These are phyloP conservation scores for Penicillium hordei DNA, from an alignment of 2,329 filamentous ascomycete species.

Conservation along the genomic window DNA sequence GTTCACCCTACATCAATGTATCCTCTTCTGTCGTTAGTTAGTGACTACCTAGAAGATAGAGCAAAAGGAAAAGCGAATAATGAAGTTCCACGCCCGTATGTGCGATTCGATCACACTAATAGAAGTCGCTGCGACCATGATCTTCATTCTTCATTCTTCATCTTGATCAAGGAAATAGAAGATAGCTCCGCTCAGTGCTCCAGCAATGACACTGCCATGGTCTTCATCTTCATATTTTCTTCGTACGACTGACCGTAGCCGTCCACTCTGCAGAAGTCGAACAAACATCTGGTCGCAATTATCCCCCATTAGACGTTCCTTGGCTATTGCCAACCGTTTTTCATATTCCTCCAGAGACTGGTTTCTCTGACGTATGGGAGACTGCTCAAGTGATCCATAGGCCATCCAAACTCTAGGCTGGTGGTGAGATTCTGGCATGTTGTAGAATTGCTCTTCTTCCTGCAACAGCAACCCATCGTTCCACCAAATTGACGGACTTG, in stretches of 20 bases:
- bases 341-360: conserved; percentile 36
- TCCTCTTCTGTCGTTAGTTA: no score
- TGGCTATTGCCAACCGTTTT: conserved; percentile 17
- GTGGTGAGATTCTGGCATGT: conserved; percentile 2
- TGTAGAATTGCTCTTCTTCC: conserved; percentile 32
- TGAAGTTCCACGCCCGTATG: background rate
- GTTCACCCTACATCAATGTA: background rate
- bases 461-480: conserved; percentile 45
- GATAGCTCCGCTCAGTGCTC: conserved; percentile 28
- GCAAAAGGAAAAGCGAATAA: background rate
- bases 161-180: conserved; percentile 17
- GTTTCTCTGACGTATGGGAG: conserved; percentile 25
- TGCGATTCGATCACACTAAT: background rate
- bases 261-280: conserved; percentile 14
- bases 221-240: conserved; percentile 33
- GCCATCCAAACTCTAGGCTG: conserved; percentile 34
- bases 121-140: background rate
- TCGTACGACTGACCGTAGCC: conserved; percentile 15
- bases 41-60: background rate
- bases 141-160: background rate
- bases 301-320: conserved; percentile 26
- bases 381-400: conserved; percentile 38
- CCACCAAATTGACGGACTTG: conserved; percentile 52
- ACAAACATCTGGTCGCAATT: conserved; percentile 27
- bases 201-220: conserved; percentile 34